phyloP scores from a whole-genome alignment of 1,139 yeast species.

The Saccharomyces hybrid region DNA sequence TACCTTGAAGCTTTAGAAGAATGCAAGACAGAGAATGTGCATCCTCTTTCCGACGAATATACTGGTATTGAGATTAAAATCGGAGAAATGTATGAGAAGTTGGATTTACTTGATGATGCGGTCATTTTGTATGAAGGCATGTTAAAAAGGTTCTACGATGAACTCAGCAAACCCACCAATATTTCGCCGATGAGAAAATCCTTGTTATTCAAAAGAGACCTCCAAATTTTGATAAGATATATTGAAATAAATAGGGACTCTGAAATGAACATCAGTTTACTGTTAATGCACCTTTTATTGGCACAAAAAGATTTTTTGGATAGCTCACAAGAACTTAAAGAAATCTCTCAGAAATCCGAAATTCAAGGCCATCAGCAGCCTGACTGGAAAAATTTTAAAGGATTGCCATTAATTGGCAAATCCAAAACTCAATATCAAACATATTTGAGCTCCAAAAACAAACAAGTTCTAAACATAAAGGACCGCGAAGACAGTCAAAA shows the following conservation, averaged over 20 bases:
- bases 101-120: slow-evolving; percentile 54
- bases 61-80: slow-evolving; percentile 83
- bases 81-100: slow-evolving; percentile 76
- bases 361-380: neutral
- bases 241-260: slow-evolving; percentile 49
- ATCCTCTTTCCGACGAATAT: slow-evolving; percentile 57
- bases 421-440: slow-evolving; percentile 11
- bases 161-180: slow-evolving; percentile 35
- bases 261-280: slow-evolving; percentile 46
- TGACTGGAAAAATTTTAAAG: neutral
- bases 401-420: neutral
- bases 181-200: slow-evolving; percentile 36
- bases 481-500: slow-evolving; percentile 39
- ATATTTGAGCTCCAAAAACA: slow-evolving; percentile 21
- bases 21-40: slow-evolving; percentile 43
- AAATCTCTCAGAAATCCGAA: slow-evolving; percentile 12
- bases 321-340: slow-evolving; percentile 23
- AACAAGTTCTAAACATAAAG: slow-evolving; percentile 1
- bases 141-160: slow-evolving; percentile 51
- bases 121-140: slow-evolving; percentile 56
- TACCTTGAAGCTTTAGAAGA: slow-evolving; percentile 51
- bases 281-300: slow-evolving; percentile 53
- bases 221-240: slow-evolving; percentile 58
- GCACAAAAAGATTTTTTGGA: slow-evolving; percentile 53
- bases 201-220: slow-evolving; percentile 60